Evolutionary conservation across 768 basidiomycete genomes (phyloP).

Genomic region (Lentinula raphanica): DNA sequence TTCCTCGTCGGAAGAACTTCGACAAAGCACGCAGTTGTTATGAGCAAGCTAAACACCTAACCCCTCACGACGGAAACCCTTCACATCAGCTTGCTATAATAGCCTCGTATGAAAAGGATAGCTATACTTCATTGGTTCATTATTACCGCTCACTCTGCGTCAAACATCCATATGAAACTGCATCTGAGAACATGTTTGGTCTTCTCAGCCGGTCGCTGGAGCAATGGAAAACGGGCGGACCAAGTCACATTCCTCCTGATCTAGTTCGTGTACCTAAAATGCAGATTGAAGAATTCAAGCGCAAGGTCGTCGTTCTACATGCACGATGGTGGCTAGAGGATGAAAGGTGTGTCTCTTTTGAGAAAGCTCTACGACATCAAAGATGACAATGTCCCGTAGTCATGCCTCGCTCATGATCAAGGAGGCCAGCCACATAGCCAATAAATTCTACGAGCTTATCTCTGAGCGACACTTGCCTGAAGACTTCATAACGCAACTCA

Average conservation of each 20-base stretch:
- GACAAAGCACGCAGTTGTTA: constrained; percentile 76
- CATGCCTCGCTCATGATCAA: constrained; percentile 43
- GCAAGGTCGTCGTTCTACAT: constrained; percentile 71
- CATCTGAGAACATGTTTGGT: constrained; percentile 76
- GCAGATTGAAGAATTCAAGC: constrained; percentile 62
- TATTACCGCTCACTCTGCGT: constrained; percentile 93
- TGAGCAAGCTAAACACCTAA: constrained; percentile 74
- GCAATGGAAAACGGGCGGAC: constrained; percentile 41
- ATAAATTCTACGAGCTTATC: constrained; percentile 57
- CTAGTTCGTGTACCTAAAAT: constrained; percentile 40
- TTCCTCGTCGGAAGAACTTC: constrained; percentile 62
- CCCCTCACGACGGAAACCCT: constrained; percentile 88
- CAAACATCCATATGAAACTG: constrained; percentile 79
- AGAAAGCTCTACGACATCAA: constrained; percentile 3
- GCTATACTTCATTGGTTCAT: constrained; percentile 74
- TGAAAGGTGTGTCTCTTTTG: constrained; percentile 47
- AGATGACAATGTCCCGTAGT: constrained; percentile 24
- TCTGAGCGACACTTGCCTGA: constrained; percentile 65
- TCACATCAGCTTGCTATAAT: constrained; percentile 96
- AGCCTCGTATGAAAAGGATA: constrained; percentile 76
- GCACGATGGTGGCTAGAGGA: constrained; percentile 60
- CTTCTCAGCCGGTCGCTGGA: constrained; percentile 65
- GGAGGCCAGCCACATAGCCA: constrained; percentile 42
- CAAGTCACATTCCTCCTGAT: constrained; percentile 24
- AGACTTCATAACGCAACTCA: constrained; percentile 70